phyloP scores from a whole-genome alignment of 2,329 filamentous ascomycete genomes.

The Venturia asperata region DNA sequence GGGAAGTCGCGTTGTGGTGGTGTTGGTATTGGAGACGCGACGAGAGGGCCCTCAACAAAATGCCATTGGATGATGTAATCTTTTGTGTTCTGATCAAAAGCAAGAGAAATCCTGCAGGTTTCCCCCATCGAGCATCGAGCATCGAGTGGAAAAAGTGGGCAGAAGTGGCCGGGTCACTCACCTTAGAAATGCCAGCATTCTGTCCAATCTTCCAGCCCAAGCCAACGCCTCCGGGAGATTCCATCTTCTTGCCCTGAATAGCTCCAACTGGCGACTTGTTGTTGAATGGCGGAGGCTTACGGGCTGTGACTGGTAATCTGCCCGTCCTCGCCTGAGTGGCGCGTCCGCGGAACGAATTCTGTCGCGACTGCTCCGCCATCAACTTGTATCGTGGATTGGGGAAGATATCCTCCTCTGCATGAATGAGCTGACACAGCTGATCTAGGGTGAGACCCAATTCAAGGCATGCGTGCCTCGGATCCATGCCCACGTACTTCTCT shows the following conservation, averaged over 20 bases:
- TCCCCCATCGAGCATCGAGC: too few species aligned
- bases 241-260: too few species aligned
- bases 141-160: neutral
- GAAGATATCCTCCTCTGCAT: neutral
- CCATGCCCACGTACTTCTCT: neutral
- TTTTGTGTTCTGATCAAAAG: neutral
- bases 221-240: neutral
- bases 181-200: neutral
- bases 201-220: neutral
- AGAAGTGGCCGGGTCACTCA: neutral
- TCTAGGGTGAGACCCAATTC: neutral
- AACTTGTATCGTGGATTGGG: neutral
- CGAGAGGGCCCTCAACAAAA: neutral
- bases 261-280: neutral
- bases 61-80: neutral
- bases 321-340: neutral
- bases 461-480: neutral
- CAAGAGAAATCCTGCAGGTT: neutral
- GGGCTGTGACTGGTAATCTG: neutral
- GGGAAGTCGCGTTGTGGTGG: slow-evolving; percentile 1
- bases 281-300: neutral
- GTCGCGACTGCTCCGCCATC: neutral
- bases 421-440: neutral
- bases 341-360: neutral
- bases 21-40: neutral